phyloP scores from a whole-genome alignment of 2,329 filamentous ascomycete species.

The Paraconiothyrium sp. region DNA sequence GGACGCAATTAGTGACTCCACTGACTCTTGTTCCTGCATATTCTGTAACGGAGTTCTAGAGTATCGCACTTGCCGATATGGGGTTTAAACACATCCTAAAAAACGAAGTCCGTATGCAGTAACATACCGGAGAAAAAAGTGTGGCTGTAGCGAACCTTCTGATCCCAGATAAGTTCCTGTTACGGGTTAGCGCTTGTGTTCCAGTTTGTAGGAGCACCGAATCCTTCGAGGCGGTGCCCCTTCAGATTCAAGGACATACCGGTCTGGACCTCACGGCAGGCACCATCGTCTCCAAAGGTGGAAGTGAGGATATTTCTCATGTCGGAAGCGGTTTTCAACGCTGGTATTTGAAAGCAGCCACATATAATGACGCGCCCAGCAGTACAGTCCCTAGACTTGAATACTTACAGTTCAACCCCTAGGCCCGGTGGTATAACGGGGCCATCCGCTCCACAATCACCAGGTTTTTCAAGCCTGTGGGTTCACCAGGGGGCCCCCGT shows the following conservation, averaged over 20 bases:
- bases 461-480: no score
- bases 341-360: background rate
- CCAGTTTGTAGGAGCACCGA: background rate
- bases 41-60: conserved; percentile 11
- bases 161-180: background rate
- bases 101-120: conserved; percentile 9
- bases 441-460: no score
- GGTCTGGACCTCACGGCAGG: background rate
- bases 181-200: conserved; percentile 4
- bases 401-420: no score
- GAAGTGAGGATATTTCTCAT: background rate
- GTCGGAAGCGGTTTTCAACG: background rate
- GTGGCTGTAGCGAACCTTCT: conserved; percentile 4
- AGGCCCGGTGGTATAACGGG: no score
- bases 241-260: background rate
- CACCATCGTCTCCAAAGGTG: background rate
- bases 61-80: conserved; percentile 9
- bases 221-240: background rate
- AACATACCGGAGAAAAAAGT: conserved; percentile 6
- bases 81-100: background rate
- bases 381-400: no score
- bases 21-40: background rate
- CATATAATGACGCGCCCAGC: background rate
- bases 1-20: background rate
- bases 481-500: no score